A percentile compares a stretch with the other conserved stretches of the same genome.
phyloP scores from a whole-genome alignment of 805 yeast genomes.

The Wickerhamomyces strasburgensis region DNA sequence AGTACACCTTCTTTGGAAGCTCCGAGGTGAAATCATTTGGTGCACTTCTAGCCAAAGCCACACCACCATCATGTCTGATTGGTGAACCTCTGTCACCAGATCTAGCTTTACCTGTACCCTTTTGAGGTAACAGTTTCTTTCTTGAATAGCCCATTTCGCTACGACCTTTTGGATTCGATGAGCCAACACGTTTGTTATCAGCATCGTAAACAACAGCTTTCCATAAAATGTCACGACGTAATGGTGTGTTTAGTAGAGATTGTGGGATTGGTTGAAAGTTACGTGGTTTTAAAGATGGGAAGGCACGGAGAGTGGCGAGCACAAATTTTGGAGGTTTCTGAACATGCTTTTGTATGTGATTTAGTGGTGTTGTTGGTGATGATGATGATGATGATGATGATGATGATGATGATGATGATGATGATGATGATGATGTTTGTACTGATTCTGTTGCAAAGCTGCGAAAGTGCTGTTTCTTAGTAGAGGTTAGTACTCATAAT shows the following conservation, averaged over 20 bases:
- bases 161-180: slow-evolving; percentile 83
- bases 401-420: too few relatives aligned
- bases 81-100: slow-evolving; percentile 96
- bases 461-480: slow-evolving; percentile 18
- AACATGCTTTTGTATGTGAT: background rate
- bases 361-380: too few relatives aligned
- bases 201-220: slow-evolving; percentile 90
- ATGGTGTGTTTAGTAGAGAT: slow-evolving; percentile 61
- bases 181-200: slow-evolving; percentile 83
- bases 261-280: slow-evolving; percentile 72
- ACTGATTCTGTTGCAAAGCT: slow-evolving; percentile 21
- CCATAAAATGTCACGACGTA: slow-evolving; percentile 92
- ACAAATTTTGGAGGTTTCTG: slow-evolving; percentile 61
- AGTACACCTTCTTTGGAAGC: slow-evolving; percentile 68
- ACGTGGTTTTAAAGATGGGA: slow-evolving; percentile 89
- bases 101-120: slow-evolving; percentile 94
- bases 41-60: slow-evolving; percentile 85
- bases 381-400: too few relatives aligned
- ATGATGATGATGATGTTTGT: background rate
- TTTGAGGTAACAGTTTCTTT: slow-evolving; percentile 79
- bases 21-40: slow-evolving; percentile 84
- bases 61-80: slow-evolving; percentile 80
- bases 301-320: slow-evolving; percentile 69
- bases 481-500: slow-evolving; percentile 5
- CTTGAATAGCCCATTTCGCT: slow-evolving; percentile 82